phyloP scores from a whole-genome alignment of 2,329 filamentous ascomycete species.

The Alternaria novae-zelandiae region DNA sequence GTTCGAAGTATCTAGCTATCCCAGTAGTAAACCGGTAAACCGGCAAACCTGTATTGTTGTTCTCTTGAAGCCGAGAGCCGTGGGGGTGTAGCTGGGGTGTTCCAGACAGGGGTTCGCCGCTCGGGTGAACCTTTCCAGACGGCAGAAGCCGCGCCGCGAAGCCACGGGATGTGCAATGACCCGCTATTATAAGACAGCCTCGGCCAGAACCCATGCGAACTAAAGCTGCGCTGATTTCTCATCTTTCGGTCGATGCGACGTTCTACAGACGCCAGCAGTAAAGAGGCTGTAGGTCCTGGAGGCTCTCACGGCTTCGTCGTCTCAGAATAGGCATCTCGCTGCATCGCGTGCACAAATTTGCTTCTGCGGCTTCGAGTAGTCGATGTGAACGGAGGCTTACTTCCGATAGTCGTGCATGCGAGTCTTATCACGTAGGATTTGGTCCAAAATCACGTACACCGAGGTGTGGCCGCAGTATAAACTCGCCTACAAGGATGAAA shows the following conservation, averaged over 20 bases:
- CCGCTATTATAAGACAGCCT: background rate
- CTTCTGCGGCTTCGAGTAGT: background rate
- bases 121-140: background rate
- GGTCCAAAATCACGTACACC: background rate
- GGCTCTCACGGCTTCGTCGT: too few relatives aligned
- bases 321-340: background rate
- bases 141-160: constrained; percentile 1
- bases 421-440: background rate
- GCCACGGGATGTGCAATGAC: background rate
- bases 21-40: background rate
- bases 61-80: background rate
- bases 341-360: background rate
- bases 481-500: background rate
- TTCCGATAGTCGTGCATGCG: background rate
- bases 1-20: background rate
- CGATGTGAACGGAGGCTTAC: background rate
- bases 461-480: constrained; percentile 1
- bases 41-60: background rate
- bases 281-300: background rate
- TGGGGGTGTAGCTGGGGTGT: background rate
- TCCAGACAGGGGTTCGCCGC: background rate
- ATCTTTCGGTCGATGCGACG: background rate
- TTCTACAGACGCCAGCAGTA: background rate
- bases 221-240: background rate
- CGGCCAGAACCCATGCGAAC: background rate